Evolutionary conservation across 2,329 filamentous ascomycete genomes (phyloP), one percentile per base, ranked within the genome.

Genomic region (Dothiorella sarmentorum): DNA sequence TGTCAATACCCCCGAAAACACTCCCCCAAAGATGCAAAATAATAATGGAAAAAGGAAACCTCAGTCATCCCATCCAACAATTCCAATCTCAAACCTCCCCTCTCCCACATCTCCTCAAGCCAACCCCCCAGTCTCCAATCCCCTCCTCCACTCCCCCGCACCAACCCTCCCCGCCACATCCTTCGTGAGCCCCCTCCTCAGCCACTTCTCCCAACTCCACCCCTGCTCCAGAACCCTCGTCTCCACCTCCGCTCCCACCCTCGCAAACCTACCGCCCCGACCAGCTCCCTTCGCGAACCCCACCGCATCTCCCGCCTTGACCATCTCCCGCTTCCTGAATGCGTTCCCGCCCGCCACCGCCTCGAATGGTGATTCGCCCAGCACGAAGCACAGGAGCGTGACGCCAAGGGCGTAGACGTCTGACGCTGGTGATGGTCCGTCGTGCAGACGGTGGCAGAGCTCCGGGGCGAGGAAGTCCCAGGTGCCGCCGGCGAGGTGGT

Each of bases 361-460:
- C 4, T 71, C 65, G 55, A 74, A 80, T 0, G 77, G 77, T 40
- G 70, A 73, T 4, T 64, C 64, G 10, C 77, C 77, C 7, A 76
- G 67, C n/a, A 78, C 64, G 4, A 77, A 55, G n/a, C 67, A 69
- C 4, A 80, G 66, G 9, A 80, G 66, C 1, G 76, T 76, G 29
- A 79, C 72, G 20, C 74, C 76, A 6, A 79, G 68, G 38, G 73
- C 71, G 71, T 77, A 80, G 18, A 78, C 68, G 58, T 80, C 78
- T 2, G 71, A 69, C 0, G 70, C 65, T 2, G 67, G 64, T 0
- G 72, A 73, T 1, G 65, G 66, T 58, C 60, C 70, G 61, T 57
- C 67, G 17, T 64, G 59, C 6, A 53, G 38, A 37, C 61, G 61
- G n/a, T n/a, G n/a, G 35, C 73, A 65, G 1, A 73, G 66, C 3